A percentile compares a stretch with the other conserved stretches of the same genome.
Evolutionary conservation across 129 eudicot species (phyloP).

Genomic region (Tagetes patula): DNA sequence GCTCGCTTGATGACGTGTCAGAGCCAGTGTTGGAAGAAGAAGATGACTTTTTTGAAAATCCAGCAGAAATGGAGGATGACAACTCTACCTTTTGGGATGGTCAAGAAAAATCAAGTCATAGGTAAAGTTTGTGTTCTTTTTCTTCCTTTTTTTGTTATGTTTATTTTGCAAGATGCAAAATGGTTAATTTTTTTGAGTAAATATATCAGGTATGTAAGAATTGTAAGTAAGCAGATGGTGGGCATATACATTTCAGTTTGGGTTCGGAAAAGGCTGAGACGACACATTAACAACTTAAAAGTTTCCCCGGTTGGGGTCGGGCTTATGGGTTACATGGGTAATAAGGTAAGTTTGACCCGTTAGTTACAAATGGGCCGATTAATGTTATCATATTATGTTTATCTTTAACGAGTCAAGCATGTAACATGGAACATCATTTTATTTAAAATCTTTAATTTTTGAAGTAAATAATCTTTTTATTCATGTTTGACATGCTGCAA

Average conservation of each 20-base stretch:
- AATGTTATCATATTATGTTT: constrained; percentile 7
- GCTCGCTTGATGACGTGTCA: constrained; percentile 48
- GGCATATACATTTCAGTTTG: constrained; percentile 92
- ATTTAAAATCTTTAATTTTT: background rate
- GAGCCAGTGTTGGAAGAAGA: constrained; percentile 63
- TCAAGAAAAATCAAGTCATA: constrained; percentile 30
- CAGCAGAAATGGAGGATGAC: constrained; percentile 32
- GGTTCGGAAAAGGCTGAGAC: constrained; percentile 86
- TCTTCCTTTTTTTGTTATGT: background rate
- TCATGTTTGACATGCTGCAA: background rate
- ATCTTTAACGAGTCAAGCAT: background rate
- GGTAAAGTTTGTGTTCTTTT: constrained; percentile 17
- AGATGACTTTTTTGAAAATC: constrained; percentile 49
- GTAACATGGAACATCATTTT: background rate
- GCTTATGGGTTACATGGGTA: constrained; percentile 99
- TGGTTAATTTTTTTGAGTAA: constrained; percentile 20
- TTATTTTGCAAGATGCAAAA: constrained; percentile 13
- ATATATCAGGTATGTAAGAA: constrained; percentile 59
- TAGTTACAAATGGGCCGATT: background rate
- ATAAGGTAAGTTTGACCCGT: constrained; percentile 60
- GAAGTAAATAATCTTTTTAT: background rate
- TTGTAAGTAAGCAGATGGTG: constrained; percentile 97
- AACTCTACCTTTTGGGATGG: constrained; percentile 14
- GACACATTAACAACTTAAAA: constrained; percentile 82
- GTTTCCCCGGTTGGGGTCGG: constrained; percentile 99